These are phyloP conservation scores for Ceratonia siliqua DNA, from an alignment of 306 rosid genomes.

Conservation along the genomic window DNA sequence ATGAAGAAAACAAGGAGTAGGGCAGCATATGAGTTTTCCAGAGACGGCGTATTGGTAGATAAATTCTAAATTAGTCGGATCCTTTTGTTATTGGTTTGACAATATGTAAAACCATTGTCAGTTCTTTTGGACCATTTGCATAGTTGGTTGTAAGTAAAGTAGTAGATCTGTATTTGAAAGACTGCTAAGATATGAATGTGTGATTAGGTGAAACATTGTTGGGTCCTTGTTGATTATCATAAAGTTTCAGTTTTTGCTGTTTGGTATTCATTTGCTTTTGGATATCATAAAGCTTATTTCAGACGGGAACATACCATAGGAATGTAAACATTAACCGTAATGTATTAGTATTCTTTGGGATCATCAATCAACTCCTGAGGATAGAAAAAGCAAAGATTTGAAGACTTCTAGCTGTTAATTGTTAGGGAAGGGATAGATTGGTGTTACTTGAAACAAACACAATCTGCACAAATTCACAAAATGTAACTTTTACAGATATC, in stretches of 20 bases:
- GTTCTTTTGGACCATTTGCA: conserved; percentile 19
- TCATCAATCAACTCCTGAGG: no score
- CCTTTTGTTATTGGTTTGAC: conserved; percentile 8
- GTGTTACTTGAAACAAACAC: no score
- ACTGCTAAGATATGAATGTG: conserved; percentile 31
- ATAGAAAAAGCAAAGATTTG: no score
- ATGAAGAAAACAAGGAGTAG: conserved; percentile 89
- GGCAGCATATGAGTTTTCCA: conserved; percentile 78
- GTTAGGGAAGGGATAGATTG: not conserved
- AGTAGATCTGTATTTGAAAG: conserved; percentile 26
- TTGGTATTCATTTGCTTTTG: not conserved
- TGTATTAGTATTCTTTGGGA: not conserved
- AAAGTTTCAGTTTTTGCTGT: not conserved
- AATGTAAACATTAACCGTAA: not conserved
- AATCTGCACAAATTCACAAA: no score
- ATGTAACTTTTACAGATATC: no score
- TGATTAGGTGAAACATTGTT: conserved; percentile 20
- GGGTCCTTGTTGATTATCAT: not conserved
- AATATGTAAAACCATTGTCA: conserved; percentile 19
- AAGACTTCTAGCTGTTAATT: no score
- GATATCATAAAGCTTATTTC: not conserved
- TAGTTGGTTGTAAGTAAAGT: conserved; percentile 33
- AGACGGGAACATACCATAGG: not conserved
- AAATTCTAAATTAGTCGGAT: conserved; percentile 52
- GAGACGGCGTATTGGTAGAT: conserved; percentile 77